Evolutionary conservation across 2,329 filamentous ascomycete species (phyloP), one percentile per base, ranked within the genome.

Genomic region (Pseudopithomyces chartarum): DNA sequence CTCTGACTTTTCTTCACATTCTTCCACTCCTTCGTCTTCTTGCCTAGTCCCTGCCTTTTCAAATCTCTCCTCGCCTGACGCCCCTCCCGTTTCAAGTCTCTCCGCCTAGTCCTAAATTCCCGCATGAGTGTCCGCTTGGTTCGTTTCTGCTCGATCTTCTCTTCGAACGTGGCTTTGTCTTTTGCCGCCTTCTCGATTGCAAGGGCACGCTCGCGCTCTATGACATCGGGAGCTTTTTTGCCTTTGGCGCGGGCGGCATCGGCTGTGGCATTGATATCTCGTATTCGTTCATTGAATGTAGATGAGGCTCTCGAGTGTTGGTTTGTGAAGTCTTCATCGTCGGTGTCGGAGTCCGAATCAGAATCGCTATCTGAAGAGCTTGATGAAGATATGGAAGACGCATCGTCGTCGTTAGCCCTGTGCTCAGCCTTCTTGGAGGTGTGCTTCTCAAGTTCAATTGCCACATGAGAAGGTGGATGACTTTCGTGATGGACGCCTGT

Each of bases 181-280:
- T 48, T 26, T 6, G 58, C 47, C 0, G 71, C 71, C 52, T 62
- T 60, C 22, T 65, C 62, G 20, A 72, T 68, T 7, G 66, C 69
- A 7, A 59, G 45, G 11, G 59, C 61, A n/a, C 70, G 67, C 43
- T 72, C 68, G 2, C 51, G 53, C 4, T 59, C 58, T 17, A 73
- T 66, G 22, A 66, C 59, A 36, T 58, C 40, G 7, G 54, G 36
- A 8, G 46, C 43, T 42, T 70, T 71, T 40, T 69, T 70, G 48
- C 71, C 71, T 48, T 69, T 69, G 6, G 51, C 23, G 13, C 52
- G 51, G 1, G 67, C 55, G 8, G 59, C 33, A 8, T 58, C 54
- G 19, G 67, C 65, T 10, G 56, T 36, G 10, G 55, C 51, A 38
- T 73, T 63, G 53, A 74, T 70, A 2, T 62, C 60, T 29, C 55